Conservation (phyloP, 2,329 filamentous ascomycete genomes). For the Blastomyces gilchristii region DNA sequence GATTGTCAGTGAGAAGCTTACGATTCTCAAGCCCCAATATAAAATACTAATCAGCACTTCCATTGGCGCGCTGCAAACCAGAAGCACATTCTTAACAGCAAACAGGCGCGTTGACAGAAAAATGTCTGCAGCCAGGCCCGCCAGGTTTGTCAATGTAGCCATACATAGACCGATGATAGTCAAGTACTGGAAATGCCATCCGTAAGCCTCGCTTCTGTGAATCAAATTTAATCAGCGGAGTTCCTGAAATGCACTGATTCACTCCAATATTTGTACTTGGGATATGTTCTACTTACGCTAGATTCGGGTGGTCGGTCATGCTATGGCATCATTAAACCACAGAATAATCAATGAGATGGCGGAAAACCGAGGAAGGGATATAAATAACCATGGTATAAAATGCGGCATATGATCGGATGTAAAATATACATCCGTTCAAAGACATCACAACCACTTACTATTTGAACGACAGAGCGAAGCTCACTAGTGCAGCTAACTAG, state of each 20-base stretch:
- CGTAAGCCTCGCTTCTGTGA: constrained; percentile 42
- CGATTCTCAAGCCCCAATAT: constrained; percentile 49
- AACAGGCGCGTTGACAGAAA: constrained; percentile 45
- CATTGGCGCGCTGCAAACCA: constrained; percentile 48
- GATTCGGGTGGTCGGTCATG: constrained; percentile 35
- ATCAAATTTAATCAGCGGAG: background rate
- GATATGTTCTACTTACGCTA: constrained; percentile 25
- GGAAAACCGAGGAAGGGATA: background rate
- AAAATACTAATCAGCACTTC: constrained; percentile 51
- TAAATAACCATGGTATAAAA: background rate
- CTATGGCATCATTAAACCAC: constrained; percentile 18
- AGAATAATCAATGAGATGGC: background rate
- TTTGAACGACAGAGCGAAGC: constrained; percentile 6
- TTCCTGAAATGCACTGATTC: constrained; percentile 5
- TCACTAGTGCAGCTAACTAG: constrained; percentile 5
- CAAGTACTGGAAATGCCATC: constrained; percentile 57
- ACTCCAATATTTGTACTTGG: background rate
- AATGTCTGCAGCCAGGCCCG: constrained; percentile 47
- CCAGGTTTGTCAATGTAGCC: constrained; percentile 45
- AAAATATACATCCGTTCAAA: background rate
- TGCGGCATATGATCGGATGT: background rate
- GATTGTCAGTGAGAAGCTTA: constrained; percentile 22
- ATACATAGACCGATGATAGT: constrained; percentile 52
- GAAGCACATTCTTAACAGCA: constrained; percentile 47
- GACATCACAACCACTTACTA: constrained; percentile 8